Percentiles rank a stretch among this genome's conserved stretches.
Evolutionary conservation across 1,284 basidiomycete species (phyloP).

Genomic region (Sporisorium scitamineum): DNA sequence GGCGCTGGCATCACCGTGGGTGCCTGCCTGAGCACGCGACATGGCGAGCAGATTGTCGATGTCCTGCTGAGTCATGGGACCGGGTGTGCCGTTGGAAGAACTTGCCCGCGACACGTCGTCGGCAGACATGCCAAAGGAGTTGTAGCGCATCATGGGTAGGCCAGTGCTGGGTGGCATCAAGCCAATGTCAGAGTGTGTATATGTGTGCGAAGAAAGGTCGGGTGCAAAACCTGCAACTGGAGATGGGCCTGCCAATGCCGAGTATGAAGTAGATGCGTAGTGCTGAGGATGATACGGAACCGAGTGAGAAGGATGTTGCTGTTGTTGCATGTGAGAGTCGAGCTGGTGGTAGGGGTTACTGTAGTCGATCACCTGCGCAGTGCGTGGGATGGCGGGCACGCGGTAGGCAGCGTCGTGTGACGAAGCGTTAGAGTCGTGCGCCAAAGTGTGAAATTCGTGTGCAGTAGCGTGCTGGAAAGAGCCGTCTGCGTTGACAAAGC

Average conservation of each 20-base stretch:
- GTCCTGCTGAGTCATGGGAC: constrained; percentile 49
- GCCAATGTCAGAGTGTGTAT: constrained; percentile 31
- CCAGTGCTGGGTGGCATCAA: constrained; percentile 18
- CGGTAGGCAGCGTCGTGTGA: constrained; percentile 32
- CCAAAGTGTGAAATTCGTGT: constrained; percentile 18
- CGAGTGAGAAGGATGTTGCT: constrained; percentile 24
- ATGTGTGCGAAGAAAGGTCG: constrained; percentile 25
- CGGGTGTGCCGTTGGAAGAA: constrained; percentile 29
- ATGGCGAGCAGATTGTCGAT: constrained; percentile 62
- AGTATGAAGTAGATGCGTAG: constrained; percentile 40
- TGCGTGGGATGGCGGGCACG: constrained; percentile 26
- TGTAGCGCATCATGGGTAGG: constrained; percentile 45
- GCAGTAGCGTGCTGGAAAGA: constrained; percentile 26
- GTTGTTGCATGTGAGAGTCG: constrained; percentile 20
- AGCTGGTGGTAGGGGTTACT: constrained; percentile 33
- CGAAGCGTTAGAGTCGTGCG: constrained; percentile 24
- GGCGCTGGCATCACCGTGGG: constrained; percentile 47
- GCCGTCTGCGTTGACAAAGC: constrained; percentile 13
- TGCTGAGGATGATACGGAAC: constrained; percentile 19
- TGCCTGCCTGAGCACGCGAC: constrained; percentile 57
- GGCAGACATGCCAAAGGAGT: constrained; percentile 29
- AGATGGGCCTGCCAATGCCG: constrained; percentile 20
- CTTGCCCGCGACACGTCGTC: constrained; percentile 35
- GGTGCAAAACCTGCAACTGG: constrained; percentile 15
- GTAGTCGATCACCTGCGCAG: constrained; percentile 28